phyloP scores from a whole-genome alignment of 2,329 filamentous ascomycete species.

The Stagonosporopsis chrysanthemi region DNA sequence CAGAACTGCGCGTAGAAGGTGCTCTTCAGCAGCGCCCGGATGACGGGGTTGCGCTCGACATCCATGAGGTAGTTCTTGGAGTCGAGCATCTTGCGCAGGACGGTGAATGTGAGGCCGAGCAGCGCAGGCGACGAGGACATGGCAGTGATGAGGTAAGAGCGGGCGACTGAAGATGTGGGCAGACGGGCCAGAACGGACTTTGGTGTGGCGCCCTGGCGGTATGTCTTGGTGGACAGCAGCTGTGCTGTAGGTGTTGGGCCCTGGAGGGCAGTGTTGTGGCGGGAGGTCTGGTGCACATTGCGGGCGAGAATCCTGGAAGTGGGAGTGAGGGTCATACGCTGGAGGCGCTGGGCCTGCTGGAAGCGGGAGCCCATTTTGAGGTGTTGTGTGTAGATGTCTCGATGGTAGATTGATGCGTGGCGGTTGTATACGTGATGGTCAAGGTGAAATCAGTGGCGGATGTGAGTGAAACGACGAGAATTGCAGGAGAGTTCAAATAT shows the following conservation, averaged over 20 bases:
- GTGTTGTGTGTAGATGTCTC: background rate
- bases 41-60: conserved; percentile 76
- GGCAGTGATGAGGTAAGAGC: conserved; percentile 72
- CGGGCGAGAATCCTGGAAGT: conserved; percentile 33
- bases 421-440: conserved; percentile 2
- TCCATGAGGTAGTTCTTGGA: conserved; percentile 71
- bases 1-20: conserved; percentile 94
- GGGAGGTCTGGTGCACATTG: conserved; percentile 43
- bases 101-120: conserved; percentile 71
- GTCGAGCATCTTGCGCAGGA: conserved; percentile 74
- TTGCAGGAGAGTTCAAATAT: conserved; percentile 3
- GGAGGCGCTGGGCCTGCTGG: conserved; percentile 34
- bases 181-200: conserved; percentile 66
- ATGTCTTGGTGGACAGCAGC: conserved; percentile 26
- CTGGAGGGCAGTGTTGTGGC: conserved; percentile 40
- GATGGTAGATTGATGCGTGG: conserved; percentile 6
- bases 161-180: conserved; percentile 70
- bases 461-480: conserved; percentile 1
- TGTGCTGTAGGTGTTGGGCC: conserved; percentile 30
- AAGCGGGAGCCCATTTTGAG: conserved; percentile 31
- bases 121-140: conserved; percentile 75
- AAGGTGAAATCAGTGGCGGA: background rate
- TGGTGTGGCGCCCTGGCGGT: conserved; percentile 22
- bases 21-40: conserved; percentile 75
- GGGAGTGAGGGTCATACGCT: conserved; percentile 31